Evolutionary conservation across 177 flowering plant species (phyloP), one percentile per base, ranked within the genome.

Genomic region (Vitis hybrid): DNA sequence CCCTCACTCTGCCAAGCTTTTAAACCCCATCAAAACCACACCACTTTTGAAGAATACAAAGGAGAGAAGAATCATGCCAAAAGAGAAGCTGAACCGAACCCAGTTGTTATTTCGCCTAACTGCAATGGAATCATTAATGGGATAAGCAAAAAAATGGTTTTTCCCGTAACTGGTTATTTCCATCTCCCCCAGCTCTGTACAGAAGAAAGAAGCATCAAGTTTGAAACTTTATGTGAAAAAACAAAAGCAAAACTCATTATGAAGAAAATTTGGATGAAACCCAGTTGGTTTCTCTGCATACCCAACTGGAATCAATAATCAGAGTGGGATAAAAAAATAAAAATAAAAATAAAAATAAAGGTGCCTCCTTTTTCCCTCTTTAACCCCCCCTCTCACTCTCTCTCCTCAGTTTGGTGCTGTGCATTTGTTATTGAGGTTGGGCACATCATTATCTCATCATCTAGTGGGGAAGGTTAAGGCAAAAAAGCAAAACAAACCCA

Each of bases 381-480:
- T 60, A 31, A 51, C 63, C 61, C 18, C 29, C 58, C n/a, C 61
- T 72, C 66, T 61, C 60, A 64, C 70, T 72, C 65, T 66, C 71
- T 61, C 58, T 55, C 67, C 55, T 58, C 60, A 3, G 64, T 74
- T 73, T 79, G 78, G 74, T 55, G 60, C 63, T 55, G 56, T 74
- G 79, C 78, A 65, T 65, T 75, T 72, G 80, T 70, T 58, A 60
- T 65, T 62, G 63, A 74, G 75, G 78, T 50, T 65, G 78, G 77
- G 71, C 67, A 74, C 82, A 86, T 88, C 82, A 86, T 88, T 88
- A 84, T 83, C 94, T 85, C 90, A 90, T 89, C 88, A 87, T 86
- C 86, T 64, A n/a, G 62, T 73, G 76, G 78, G 81, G 76, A 63
- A 62, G 71, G 72, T 68, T 72, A 62, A 65, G 67, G 64, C 57